Percentiles rank a stretch among this genome's conserved stretches.
Conservation (phyloP, 371 early-diverging fungal genomes). For the Rhizopus arrhizus region DNA sequence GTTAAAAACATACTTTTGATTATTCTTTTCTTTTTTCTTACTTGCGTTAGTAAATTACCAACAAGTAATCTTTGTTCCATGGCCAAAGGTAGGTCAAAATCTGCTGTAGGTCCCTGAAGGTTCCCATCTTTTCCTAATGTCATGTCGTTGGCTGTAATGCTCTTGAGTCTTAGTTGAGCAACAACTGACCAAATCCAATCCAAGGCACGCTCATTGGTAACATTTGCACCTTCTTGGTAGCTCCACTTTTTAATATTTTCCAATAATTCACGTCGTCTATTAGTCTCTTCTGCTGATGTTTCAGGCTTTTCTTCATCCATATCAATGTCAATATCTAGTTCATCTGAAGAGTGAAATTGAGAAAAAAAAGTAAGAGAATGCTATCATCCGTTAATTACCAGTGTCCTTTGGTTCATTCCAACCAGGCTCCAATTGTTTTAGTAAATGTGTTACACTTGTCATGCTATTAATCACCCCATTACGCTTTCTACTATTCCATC, state of each 20-base stretch:
- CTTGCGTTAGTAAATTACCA: slow-evolving; percentile 36
- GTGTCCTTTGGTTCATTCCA: slow-evolving; percentile 41
- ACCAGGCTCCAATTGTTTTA: slow-evolving; percentile 32
- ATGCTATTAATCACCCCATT: slow-evolving; percentile 32
- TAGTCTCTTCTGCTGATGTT: slow-evolving; percentile 10
- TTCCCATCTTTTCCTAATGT: slow-evolving; percentile 39
- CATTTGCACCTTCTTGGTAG: slow-evolving; percentile 19
- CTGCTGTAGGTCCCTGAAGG: slow-evolving; percentile 28
- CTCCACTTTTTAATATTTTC: slow-evolving; percentile 7
- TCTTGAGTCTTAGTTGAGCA: slow-evolving; percentile 39
- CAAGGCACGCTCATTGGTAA: slow-evolving; percentile 35
- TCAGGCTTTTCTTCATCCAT: slow-evolving; percentile 17
- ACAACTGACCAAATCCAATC: slow-evolving; percentile 55
- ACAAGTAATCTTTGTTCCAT: slow-evolving; percentile 44
- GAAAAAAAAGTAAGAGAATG: background rate
- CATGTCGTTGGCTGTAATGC: slow-evolving; percentile 47
- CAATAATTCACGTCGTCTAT: background rate
- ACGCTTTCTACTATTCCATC: slow-evolving; percentile 37
- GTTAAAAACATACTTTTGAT: background rate
- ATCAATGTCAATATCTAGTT: slow-evolving; percentile 51
- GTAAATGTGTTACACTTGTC: slow-evolving; percentile 30
- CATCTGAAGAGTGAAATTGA: slow-evolving; percentile 17
- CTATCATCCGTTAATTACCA: slow-evolving; percentile 17
- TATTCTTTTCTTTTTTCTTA: slow-evolving; percentile 7
- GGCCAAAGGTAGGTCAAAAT: slow-evolving; percentile 33